These are phyloP conservation scores for Metschnikowia anglica DNA, from an alignment of 805 yeast species.

Conservation along the genomic window DNA sequence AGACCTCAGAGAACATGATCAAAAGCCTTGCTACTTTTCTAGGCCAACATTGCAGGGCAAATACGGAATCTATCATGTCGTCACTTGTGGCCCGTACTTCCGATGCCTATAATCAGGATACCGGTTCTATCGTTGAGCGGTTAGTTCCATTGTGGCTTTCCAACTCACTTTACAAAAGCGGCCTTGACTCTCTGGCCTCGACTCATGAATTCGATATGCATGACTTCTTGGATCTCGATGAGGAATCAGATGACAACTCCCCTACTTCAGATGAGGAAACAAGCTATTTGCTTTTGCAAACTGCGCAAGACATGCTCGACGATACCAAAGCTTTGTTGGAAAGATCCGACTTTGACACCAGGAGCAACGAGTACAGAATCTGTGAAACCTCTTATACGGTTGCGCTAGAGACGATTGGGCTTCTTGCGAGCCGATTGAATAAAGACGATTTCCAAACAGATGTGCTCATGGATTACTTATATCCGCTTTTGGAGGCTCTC, in stretches of 20 bases:
- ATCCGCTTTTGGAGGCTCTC: slow-evolving; percentile 69
- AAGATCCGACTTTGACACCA: not conserved
- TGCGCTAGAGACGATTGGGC: slow-evolving; percentile 47
- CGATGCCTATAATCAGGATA: not conserved
- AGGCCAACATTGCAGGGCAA: slow-evolving; percentile 6
- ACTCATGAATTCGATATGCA: slow-evolving; percentile 12
- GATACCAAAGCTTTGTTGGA: slow-evolving; percentile 22
- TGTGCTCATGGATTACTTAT: slow-evolving; percentile 68
- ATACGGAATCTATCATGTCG: slow-evolving; percentile 15
- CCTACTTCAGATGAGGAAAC: slow-evolving; percentile 25
- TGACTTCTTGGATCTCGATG: slow-evolving; percentile 23
- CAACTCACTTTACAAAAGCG: slow-evolving; percentile 19
- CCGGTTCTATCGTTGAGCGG: not conserved
- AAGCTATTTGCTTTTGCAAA: slow-evolving; percentile 30
- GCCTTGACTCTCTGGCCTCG: not conserved
- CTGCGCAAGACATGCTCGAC: slow-evolving; percentile 45
- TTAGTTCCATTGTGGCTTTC: slow-evolving; percentile 35
- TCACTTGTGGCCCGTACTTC: slow-evolving; percentile 5
- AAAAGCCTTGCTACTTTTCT: slow-evolving; percentile 12
- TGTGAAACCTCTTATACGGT: slow-evolving; percentile 34
- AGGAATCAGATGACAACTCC: slow-evolving; percentile 13
- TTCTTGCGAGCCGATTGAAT: slow-evolving; percentile 24
- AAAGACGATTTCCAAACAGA: slow-evolving; percentile 38
- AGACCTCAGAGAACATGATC: slow-evolving; percentile 24
- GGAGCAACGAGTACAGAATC: slow-evolving; percentile 4